Base-by-base conservation (phyloP, 169 alveolate genomes). In the Plasmodium ovale region DNA sequence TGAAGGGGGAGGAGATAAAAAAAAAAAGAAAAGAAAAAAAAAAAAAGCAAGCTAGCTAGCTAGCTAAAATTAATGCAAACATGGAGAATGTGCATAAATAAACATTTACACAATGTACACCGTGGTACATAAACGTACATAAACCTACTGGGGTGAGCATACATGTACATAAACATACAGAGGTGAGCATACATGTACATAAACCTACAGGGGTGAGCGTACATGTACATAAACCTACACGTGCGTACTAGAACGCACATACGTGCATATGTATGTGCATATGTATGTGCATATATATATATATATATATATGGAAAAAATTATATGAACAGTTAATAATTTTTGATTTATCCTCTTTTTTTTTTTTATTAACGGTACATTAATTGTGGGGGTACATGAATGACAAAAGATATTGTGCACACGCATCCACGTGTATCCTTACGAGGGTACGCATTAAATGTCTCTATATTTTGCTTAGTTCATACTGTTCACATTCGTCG, bases 401-500 rank as follows among this genome's bases (percentile, higher is more conserved):
- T 54, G n/a, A 54, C 23, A 54, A 54, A 54, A 19, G 12, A 44
- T 44, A 14, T 14, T 44, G 12, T 47, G n/a, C 56, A 47, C 12
- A 47, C 16, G 23, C 68, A 71, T n/a, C 25, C 19, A 62, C 12
- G 31, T n/a, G 39, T 31, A 12, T 29, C n/a, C 42, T n/a, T 39
- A 53, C 6, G 25, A 49, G 51, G n/a, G 1, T 39, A 5, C 21
- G 19, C n/a, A 33, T 10, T 39, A 56, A n/a, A 25, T 3, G 39
- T 56, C 33, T 42, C 37, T 68, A 82, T 23, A 82, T 65, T 59
- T 82, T 82, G 53, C 62, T 64, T 29, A 82, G 84, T 39, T 82
- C 90, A 59, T 82, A 82, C 33, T 82, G 90, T 71, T 82, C 90
- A 31, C 42, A 67, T 29, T 82, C 90, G 39, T 82, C 90, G n/a